These are phyloP conservation scores for Phytophthora sp. DNA, from an alignment of 352 stramenopile genomes.

Conservation along the genomic window DNA sequence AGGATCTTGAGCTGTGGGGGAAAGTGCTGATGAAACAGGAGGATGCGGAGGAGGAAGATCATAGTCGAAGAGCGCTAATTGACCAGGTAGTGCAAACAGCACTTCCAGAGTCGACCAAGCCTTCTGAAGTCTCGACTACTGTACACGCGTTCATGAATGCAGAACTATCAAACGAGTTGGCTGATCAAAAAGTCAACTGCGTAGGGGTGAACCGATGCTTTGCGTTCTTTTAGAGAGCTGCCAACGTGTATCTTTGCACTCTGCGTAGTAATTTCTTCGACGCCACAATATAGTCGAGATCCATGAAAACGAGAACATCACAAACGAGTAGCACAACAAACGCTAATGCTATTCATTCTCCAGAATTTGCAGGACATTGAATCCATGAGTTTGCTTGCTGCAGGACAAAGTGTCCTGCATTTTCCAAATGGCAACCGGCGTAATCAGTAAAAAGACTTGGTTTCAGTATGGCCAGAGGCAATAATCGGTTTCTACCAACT, in stretches of 20 bases:
- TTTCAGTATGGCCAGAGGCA: too few relatives aligned
- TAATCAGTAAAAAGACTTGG: too few relatives aligned
- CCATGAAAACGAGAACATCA: background rate
- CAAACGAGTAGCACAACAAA: background rate
- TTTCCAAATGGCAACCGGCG: too few relatives aligned
- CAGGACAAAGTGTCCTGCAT: too few relatives aligned
- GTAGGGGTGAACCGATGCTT: slow-evolving; percentile 11
- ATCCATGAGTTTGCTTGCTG: too few relatives aligned
- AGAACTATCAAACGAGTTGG: slow-evolving; percentile 97
- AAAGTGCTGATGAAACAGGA: slow-evolving; percentile 92
- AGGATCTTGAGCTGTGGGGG: slow-evolving; percentile 98
- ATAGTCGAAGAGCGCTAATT: slow-evolving; percentile 94
- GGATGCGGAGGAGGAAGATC: slow-evolving; percentile 84
- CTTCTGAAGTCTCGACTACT: slow-evolving; percentile 98
- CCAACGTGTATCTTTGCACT: background rate
- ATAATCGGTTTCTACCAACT: too few relatives aligned
- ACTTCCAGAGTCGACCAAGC: slow-evolving; percentile 97
- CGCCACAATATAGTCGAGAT: background rate
- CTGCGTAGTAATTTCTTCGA: background rate
- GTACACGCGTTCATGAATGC: slow-evolving; percentile 99
- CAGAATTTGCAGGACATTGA: too few relatives aligned
- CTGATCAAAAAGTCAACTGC: slow-evolving; percentile 63
- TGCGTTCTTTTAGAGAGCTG: slow-evolving; percentile 4
- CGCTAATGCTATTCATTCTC: too few relatives aligned
- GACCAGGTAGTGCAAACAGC: slow-evolving; percentile 98